Conservation (phyloP, 345 rosid species). For the Camelina neglecta region DNA sequence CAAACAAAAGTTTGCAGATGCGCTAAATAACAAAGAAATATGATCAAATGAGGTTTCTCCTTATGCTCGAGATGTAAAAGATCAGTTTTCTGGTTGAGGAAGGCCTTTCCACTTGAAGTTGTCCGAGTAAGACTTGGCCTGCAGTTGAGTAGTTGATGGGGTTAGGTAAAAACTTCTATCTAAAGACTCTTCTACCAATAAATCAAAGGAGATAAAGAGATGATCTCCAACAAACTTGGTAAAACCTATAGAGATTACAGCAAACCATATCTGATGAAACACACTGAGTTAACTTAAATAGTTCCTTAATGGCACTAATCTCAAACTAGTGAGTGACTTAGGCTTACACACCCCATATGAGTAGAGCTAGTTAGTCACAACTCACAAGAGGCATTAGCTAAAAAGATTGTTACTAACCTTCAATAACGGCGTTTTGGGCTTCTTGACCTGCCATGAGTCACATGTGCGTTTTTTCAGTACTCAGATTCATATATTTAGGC, state of each 20-base stretch:
- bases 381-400: not conserved
- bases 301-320: not conserved
- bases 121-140: slow-evolving; percentile 85
- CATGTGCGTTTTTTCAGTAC: slow-evolving; percentile 1
- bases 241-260: not conserved
- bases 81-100: slow-evolving; percentile 52
- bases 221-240: not conserved
- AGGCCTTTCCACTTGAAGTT: slow-evolving; percentile 95
- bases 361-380: not conserved
- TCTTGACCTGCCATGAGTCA: slow-evolving; percentile 66
- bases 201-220: not conserved
- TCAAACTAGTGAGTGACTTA: not conserved
- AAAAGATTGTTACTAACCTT: slow-evolving; percentile 41
- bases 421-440: slow-evolving; percentile 54
- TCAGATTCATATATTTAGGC: not conserved
- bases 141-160: slow-evolving; percentile 25
- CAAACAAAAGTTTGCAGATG: slow-evolving; percentile 25
- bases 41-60: slow-evolving; percentile 19
- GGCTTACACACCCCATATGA: too few species aligned
- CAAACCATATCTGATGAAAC: slow-evolving; percentile 7
- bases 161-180: not conserved
- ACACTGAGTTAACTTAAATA: not conserved
- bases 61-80: not conserved
- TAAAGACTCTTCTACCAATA: not conserved
- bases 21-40: slow-evolving; percentile 40